A percentile compares a stretch with the other conserved stretches of the same genome.
These are phyloP conservation scores for Sapria himalayana DNA, from an alignment of 345 rosid species.

Conservation along the genomic window DNA sequence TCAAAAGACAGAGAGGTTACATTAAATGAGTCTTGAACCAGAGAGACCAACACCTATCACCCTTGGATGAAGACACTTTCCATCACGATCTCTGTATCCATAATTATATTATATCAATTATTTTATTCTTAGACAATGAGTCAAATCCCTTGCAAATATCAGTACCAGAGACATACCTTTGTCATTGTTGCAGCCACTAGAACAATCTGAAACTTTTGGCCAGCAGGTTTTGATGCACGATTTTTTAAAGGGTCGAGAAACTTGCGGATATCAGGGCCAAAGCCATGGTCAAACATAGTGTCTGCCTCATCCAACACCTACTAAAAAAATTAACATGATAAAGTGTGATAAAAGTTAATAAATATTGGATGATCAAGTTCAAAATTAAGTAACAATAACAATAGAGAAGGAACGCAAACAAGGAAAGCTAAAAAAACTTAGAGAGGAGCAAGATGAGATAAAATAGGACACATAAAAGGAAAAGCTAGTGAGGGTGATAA, in stretches of 20 bases:
- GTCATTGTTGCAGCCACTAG: constrained; percentile 89
- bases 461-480: too few species aligned
- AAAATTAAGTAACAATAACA: not conserved
- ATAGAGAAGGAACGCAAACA: not conserved
- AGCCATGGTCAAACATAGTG: constrained; percentile 95
- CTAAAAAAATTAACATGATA: constrained; percentile 10
- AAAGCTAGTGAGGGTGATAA: too few species aligned
- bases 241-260: constrained; percentile 66
- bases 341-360: constrained; percentile 6
- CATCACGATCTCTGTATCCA: too few species aligned
- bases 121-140: too few species aligned
- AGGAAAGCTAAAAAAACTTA: too few species aligned
- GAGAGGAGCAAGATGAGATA: too few species aligned
- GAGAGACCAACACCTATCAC: too few species aligned
- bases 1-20: too few species aligned
- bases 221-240: constrained; percentile 44
- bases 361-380: not conserved
- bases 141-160: too few species aligned
- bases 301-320: constrained; percentile 98
- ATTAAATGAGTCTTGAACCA: too few species aligned
- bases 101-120: too few species aligned
- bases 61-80: too few species aligned
- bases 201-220: constrained; percentile 65
- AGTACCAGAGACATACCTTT: constrained; percentile 48
- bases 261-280: constrained; percentile 88